Conservation (phyloP, 495 filamentous ascomycete species). For the Hypoxylon perforatum region DNA sequence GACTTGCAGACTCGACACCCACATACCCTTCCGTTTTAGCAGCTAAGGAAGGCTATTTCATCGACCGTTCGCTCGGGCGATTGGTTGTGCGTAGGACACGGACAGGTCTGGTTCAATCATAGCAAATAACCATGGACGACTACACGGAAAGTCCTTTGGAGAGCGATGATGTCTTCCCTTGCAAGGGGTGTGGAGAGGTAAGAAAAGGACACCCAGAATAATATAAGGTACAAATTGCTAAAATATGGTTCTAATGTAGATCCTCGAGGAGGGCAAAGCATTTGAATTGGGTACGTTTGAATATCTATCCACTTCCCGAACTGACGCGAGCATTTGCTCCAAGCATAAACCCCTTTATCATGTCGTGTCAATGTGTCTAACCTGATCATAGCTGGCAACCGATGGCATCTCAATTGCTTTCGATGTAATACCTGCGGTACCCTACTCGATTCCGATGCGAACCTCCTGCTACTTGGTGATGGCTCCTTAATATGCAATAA, state of each 20-base stretch:
- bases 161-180: constrained; percentile 89
- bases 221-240: constrained; percentile 22
- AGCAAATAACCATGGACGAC: constrained; percentile 58
- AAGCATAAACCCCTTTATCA: not conserved
- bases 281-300: constrained; percentile 91
- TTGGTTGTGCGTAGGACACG: constrained; percentile 7
- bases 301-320: constrained; percentile 3
- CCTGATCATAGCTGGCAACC: constrained; percentile 79
- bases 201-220: constrained; percentile 23
- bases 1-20: constrained; percentile 23
- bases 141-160: constrained; percentile 87
- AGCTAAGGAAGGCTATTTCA: constrained; percentile 1
- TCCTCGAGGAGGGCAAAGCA: constrained; percentile 97
- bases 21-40: constrained; percentile 1
- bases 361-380: constrained; percentile 33
- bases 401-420: constrained; percentile 99
- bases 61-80: constrained; percentile 1
- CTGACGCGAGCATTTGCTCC: constrained; percentile 9
- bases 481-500: constrained; percentile 99
- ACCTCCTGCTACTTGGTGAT: constrained; percentile 95
- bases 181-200: constrained; percentile 98
- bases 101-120: constrained; percentile 12
- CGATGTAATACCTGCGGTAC: constrained; percentile 96
- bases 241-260: constrained; percentile 63
- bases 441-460: constrained; percentile 97